A percentile compares a stretch with the other conserved stretches of the same genome.
Evolutionary conservation across 2,329 filamentous ascomycete species (phyloP).

Genomic region (Botryosphaeria dothidea): DNA sequence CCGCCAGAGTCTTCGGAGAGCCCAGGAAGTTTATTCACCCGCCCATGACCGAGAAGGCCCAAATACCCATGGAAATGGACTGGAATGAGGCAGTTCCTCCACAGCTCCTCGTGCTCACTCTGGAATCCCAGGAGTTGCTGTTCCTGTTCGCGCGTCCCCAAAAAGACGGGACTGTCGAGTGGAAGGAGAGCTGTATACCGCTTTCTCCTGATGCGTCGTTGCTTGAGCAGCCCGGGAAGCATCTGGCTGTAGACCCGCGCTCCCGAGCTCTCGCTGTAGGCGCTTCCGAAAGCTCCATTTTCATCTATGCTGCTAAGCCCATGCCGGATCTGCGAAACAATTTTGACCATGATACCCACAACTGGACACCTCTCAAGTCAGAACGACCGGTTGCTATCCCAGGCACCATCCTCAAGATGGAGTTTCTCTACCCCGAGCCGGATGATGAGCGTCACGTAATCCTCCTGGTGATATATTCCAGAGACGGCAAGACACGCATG

Average conservation of each 20-base stretch:
- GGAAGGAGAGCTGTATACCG: slow-evolving; percentile 61
- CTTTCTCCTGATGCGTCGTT: slow-evolving; percentile 58
- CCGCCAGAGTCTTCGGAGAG: slow-evolving; percentile 72
- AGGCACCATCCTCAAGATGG: slow-evolving; percentile 80
- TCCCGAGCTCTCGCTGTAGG: slow-evolving; percentile 66
- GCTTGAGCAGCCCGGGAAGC: slow-evolving; percentile 59
- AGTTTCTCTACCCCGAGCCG: slow-evolving; percentile 74
- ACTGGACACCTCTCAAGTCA: slow-evolving; percentile 61
- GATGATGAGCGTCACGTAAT: slow-evolving; percentile 71
- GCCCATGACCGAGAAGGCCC: slow-evolving; percentile 11
- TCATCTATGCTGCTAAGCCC: slow-evolving; percentile 69
- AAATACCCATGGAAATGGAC: slow-evolving; percentile 34
- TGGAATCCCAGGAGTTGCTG: slow-evolving; percentile 71
- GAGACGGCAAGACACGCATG: slow-evolving; percentile 47
- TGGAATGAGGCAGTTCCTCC: slow-evolving; percentile 57
- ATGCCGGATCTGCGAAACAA: slow-evolving; percentile 53
- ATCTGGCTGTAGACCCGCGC: slow-evolving; percentile 77
- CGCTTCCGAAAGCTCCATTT: slow-evolving; percentile 68
- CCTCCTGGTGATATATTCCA: slow-evolving; percentile 64
- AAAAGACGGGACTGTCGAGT: slow-evolving; percentile 52
- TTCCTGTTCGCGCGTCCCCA: slow-evolving; percentile 69
- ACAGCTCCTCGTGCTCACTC: slow-evolving; percentile 76
- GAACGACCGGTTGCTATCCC: slow-evolving; percentile 53
- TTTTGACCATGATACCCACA: slow-evolving; percentile 46
- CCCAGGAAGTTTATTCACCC: slow-evolving; percentile 22